Evolutionary conservation across 1,284 basidiomycete genomes (phyloP), one percentile per base, ranked within the genome.

Genomic region (Apiotrichum laibachii): DNA sequence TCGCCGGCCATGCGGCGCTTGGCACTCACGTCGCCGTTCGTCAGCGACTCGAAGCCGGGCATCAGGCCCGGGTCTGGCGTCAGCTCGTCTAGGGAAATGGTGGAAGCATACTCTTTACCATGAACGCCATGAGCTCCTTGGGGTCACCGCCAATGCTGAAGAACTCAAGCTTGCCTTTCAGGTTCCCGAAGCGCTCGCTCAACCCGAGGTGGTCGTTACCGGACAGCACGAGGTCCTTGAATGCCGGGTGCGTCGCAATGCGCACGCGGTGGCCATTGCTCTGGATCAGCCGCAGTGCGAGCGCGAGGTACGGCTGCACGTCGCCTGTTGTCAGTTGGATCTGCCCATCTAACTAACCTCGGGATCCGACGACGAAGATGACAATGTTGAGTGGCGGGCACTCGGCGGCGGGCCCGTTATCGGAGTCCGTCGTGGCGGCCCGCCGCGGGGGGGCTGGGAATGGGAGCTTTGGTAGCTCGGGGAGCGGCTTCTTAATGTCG

Each of bases 221-320:
- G 77, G 81, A 55, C 5, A 69, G 40, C 4, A 88, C 85, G 68
- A 87, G 85, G 13, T 79, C 70, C 15, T 80, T 78, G 71, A 87
- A 88, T 8, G 83, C 84, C 57, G 80, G 81, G 65, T 88, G 86
- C 0, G 86, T 85, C 0, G 85, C 86, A 37, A 88, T 84, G 6
- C 86, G 80, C 35, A 88, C 81, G 7, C 82, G 80, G 71, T 88
- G 86, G 0, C 84, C 84, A 47, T 70, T 60, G 0, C 61, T 85
- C 78, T 43, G 78, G 71, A 81, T 68, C 2, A 88, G 75, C 12
- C 77, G 74, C 59, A 84, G 79, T 9, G 83, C 85, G 0, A 88
- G 76, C 1, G 86, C 85, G 19, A 88, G 75, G 68, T 85, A 88
- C 0, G 86, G 86, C 69, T 88, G 86, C 1, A 88, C 85, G 66